Conservation (phyloP, 495 filamentous ascomycete species). For the Daldinia vernicosa region DNA sequence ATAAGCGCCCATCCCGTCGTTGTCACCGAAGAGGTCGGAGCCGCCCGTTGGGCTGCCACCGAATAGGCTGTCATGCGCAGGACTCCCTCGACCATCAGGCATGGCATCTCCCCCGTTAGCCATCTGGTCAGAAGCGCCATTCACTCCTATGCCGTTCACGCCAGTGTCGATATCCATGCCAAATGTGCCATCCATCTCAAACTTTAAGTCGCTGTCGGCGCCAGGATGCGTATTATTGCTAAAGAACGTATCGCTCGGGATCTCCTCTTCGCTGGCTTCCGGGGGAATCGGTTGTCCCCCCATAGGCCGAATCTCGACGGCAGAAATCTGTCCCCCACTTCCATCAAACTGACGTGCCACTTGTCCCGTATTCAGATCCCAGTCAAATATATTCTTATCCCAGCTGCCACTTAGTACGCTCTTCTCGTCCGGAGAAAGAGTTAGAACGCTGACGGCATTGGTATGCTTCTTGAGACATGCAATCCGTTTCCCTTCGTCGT, state of each 20-base stretch:
- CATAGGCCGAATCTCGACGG: conserved; percentile 84
- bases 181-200: conserved; percentile 26
- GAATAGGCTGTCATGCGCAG: conserved; percentile 78
- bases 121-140: conserved; percentile 33
- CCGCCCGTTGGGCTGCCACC: conserved; percentile 62
- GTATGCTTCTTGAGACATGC: conserved; percentile 82
- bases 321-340: conserved; percentile 83
- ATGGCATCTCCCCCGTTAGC: conserved; percentile 41
- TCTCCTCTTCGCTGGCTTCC: conserved; percentile 67
- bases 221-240: conserved; percentile 58
- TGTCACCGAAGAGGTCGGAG: conserved; percentile 68
- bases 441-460: conserved; percentile 89
- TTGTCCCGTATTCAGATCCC: conserved; percentile 92
- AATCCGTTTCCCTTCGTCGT: conserved; percentile 92
- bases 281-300: conserved; percentile 77
- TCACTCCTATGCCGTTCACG: conserved; percentile 32
- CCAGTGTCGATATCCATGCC: conserved; percentile 14
- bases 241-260: conserved; percentile 72
- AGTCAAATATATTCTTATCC: conserved; percentile 93
- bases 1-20: conserved; percentile 69
- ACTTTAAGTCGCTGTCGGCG: conserved; percentile 19
- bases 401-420: conserved; percentile 93
- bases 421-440: conserved; percentile 82
- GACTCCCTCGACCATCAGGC: conserved; percentile 65
- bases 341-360: conserved; percentile 76